Conservation (phyloP, 1,139 yeast species). For the Kodamaea sp. region DNA sequence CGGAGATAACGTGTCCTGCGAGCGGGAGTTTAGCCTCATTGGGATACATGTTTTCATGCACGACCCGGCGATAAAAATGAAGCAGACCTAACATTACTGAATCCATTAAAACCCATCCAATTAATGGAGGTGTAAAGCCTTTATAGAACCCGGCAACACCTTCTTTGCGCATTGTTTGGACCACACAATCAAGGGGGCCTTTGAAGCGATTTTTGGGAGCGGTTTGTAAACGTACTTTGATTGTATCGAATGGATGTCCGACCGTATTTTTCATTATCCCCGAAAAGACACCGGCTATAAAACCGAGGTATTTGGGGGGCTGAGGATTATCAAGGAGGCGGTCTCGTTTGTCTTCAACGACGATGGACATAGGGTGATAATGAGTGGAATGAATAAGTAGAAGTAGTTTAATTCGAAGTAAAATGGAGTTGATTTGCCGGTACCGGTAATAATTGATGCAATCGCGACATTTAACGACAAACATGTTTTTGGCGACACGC, state of each 20-base stretch:
- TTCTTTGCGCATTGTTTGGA: slow-evolving; percentile 67
- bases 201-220: slow-evolving; percentile 65
- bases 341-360: slow-evolving; percentile 11
- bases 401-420: no score
- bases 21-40: slow-evolving; percentile 62
- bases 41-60: slow-evolving; percentile 61
- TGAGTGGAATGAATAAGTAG: no score
- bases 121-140: slow-evolving; percentile 88
- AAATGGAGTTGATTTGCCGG: no score
- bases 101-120: slow-evolving; percentile 95
- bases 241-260: slow-evolving; percentile 92
- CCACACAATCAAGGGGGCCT: slow-evolving; percentile 80
- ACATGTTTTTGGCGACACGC: no score
- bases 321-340: slow-evolving; percentile 14
- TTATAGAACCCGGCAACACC: slow-evolving; percentile 77
- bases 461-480: no score
- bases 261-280: slow-evolving; percentile 85
- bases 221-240: slow-evolving; percentile 84
- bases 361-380: slow-evolving; percentile 13
- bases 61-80: slow-evolving; percentile 66
- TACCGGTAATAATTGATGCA: no score
- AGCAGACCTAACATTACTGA: slow-evolving; percentile 83
- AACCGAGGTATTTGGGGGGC: slow-evolving; percentile 68
- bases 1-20: slow-evolving; percentile 70
- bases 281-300: slow-evolving; percentile 82